These are phyloP conservation scores for Neonothopanus nambi DNA, from an alignment of 1,284 basidiomycete species.

Conservation along the genomic window DNA sequence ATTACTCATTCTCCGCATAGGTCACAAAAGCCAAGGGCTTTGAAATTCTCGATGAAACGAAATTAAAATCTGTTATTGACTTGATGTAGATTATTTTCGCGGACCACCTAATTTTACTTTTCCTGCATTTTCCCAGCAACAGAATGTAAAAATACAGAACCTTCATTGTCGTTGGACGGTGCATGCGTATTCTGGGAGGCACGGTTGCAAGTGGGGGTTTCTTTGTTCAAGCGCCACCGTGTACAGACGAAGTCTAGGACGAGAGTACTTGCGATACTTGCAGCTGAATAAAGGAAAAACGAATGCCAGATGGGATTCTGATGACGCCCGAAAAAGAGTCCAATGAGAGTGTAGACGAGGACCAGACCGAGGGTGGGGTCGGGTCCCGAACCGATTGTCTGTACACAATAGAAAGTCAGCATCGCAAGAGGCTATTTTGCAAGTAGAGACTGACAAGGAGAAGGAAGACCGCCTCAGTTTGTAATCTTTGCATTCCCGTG, in stretches of 20 bases:
- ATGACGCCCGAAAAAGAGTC: constrained; percentile 9
- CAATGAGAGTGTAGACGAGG: constrained; percentile 10
- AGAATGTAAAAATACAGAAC: too few species aligned
- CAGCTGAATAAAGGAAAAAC: not conserved
- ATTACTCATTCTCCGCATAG: not conserved
- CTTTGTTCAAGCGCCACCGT: not conserved
- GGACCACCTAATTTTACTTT: not conserved
- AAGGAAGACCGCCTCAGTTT: not conserved
- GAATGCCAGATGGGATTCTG: constrained; percentile 1
- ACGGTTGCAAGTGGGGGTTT: too few species aligned
- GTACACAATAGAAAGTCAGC: not conserved
- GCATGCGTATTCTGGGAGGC: too few species aligned
- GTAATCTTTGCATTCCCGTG: not conserved
- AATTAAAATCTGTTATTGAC: constrained; percentile 15
- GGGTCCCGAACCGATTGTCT: constrained; percentile 14
- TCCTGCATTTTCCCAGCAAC: too few species aligned
- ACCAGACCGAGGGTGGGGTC: constrained; percentile 11
- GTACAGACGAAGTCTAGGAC: not conserved
- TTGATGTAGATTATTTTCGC: constrained; percentile 14
- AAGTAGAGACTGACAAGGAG: not conserved
- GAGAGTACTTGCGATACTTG: not conserved
- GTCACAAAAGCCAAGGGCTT: constrained; percentile 16
- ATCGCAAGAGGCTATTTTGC: not conserved
- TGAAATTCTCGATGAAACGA: constrained; percentile 15
- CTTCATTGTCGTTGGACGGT: too few species aligned